phyloP scores from a whole-genome alignment of 2,329 filamentous ascomycete genomes.

The Claviceps arundinis region DNA sequence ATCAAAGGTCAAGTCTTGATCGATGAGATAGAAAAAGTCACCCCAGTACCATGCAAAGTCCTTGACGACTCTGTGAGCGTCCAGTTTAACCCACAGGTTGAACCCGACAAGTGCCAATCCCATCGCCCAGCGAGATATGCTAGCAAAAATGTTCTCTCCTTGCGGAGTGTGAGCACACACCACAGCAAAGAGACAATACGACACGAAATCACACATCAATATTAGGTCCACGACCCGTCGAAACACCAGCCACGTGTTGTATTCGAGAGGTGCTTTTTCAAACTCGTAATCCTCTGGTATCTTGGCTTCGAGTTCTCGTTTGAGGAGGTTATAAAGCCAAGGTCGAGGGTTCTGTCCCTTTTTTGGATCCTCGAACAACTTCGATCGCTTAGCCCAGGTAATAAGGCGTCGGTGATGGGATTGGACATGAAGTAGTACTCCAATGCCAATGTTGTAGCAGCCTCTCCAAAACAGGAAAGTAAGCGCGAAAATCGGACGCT shows the following conservation, averaged over 20 bases:
- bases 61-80: slow-evolving; percentile 94
- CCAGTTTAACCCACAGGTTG: slow-evolving; percentile 97
- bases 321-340: slow-evolving; percentile 69
- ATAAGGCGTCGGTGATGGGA: slow-evolving; percentile 80
- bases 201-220: slow-evolving; percentile 96
- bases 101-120: slow-evolving; percentile 75
- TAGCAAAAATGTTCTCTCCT: slow-evolving; percentile 57
- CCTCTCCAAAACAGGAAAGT: slow-evolving; percentile 88
- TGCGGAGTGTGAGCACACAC: slow-evolving; percentile 67
- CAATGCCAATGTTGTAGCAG: slow-evolving; percentile 89
- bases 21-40: slow-evolving; percentile 97
- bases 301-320: slow-evolving; percentile 85
- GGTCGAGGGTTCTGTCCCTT: slow-evolving; percentile 75
- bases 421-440: slow-evolving; percentile 75
- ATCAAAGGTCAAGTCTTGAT: slow-evolving; percentile 95
- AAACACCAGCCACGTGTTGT: slow-evolving; percentile 98
- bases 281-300: slow-evolving; percentile 90
- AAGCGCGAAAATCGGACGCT: slow-evolving; percentile 64
- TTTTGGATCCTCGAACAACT: slow-evolving; percentile 71
- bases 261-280: slow-evolving; percentile 85
- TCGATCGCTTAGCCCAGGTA: slow-evolving; percentile 73
- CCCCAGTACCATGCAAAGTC: slow-evolving; percentile 99
- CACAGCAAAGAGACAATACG: slow-evolving; percentile 90
- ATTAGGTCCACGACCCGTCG: slow-evolving; percentile 91
- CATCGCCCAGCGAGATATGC: slow-evolving; percentile 60